Percentiles rank a stretch among this genome's conserved stretches.
phyloP scores from a whole-genome alignment of 768 basidiomycete genomes.

The Lyophyllum decastes region DNA sequence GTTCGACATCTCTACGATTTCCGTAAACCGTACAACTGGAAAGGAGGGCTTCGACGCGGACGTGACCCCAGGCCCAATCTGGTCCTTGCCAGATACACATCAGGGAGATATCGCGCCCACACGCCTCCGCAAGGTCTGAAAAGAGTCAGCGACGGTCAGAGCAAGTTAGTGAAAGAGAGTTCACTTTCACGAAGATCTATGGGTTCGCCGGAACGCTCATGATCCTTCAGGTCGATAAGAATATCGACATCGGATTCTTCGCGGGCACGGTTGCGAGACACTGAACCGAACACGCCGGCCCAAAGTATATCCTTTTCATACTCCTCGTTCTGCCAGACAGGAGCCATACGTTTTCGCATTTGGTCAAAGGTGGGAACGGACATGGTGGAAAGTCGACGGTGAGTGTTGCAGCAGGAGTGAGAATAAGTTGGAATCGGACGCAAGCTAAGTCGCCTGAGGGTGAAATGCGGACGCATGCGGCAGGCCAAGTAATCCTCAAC shows the following conservation, averaged over 20 bases:
- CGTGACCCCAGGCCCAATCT: neutral
- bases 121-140: neutral
- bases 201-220: neutral
- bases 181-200: neutral
- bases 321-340: neutral
- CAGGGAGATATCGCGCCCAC: neutral
- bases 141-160: neutral
- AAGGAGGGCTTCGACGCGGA: neutral
- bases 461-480: neutral
- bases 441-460: neutral
- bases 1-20: neutral
- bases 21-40: neutral
- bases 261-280: neutral
- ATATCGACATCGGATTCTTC: neutral
- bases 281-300: neutral
- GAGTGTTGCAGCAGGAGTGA: neutral
- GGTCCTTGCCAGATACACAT: neutral
- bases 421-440: neutral
- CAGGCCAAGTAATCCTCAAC: too few relatives aligned
- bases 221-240: neutral
- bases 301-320: neutral
- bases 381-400: neutral
- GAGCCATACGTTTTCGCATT: neutral
- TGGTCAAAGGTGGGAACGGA: neutral
- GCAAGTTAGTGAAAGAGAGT: neutral